Evolutionary conservation across 352 stramenopile genomes (phyloP).

Genomic region (Globisporangium spiculum): DNA sequence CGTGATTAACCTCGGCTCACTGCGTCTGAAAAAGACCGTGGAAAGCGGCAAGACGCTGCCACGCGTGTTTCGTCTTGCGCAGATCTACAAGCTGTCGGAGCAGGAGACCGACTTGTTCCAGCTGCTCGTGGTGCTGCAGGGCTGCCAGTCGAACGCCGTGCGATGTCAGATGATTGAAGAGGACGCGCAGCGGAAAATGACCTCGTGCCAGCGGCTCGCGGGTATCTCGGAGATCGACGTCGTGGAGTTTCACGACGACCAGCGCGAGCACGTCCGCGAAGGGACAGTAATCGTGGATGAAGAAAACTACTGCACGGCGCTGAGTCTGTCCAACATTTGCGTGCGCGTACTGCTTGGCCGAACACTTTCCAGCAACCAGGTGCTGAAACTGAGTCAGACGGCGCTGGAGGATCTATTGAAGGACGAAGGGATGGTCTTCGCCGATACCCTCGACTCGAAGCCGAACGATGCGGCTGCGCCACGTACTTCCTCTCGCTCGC

Average conservation of each 20-base stretch:
- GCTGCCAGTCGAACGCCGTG: constrained; percentile 82
- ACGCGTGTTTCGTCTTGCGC: constrained; percentile 69
- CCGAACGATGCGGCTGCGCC: neutral
- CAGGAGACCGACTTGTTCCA: constrained; percentile 78
- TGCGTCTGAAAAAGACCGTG: constrained; percentile 46
- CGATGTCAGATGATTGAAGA: constrained; percentile 85
- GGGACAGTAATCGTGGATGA: constrained; percentile 80
- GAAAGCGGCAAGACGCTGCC: constrained; percentile 35
- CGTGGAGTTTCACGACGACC: constrained; percentile 81
- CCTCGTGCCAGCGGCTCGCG: constrained; percentile 70
- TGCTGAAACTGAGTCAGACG: constrained; percentile 84
- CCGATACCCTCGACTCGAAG: constrained; percentile 52
- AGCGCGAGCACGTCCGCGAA: constrained; percentile 86
- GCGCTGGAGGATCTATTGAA: constrained; percentile 75
- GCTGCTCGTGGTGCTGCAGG: constrained; percentile 78
- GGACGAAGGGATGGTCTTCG: constrained; percentile 65
- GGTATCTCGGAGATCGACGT: constrained; percentile 86
- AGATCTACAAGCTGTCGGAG: constrained; percentile 71
- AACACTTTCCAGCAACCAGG: constrained; percentile 75
- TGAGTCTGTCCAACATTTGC: constrained; percentile 81
- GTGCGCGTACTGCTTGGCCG: constrained; percentile 76
- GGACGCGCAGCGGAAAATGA: constrained; percentile 70
- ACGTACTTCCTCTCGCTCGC: neutral
- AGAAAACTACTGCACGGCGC: constrained; percentile 74
- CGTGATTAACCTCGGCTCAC: constrained; percentile 48